Evolutionary conservation across 306 rosid species (phyloP), one percentile per base, ranked within the genome.

Genomic region (Canavalia gladiata): DNA sequence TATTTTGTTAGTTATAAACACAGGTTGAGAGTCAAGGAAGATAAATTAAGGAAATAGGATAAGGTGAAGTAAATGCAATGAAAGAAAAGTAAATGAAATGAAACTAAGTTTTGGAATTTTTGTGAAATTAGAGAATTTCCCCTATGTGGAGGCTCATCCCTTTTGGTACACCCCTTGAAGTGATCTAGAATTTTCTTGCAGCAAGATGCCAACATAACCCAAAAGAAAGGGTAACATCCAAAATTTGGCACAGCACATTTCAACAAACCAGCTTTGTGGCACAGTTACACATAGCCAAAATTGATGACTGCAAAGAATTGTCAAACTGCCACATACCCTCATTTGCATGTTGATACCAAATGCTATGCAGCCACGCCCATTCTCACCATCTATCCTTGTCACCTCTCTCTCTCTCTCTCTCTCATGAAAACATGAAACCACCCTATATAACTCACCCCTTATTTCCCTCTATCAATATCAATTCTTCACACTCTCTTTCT

Each of bases 321-420:
- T 75, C 47, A 67, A 69, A 83, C 41, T 68, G 97, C 92, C 99
- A 92, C 97, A 68, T 93, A 88, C 86, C 89, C 89, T 18, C 28
- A 39, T 75, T 88, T 91, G 97, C 97, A 94, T 94, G 98, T 72
- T 81, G 56, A 85, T 78, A 86, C 87, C 97, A 78, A 92, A 91
- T 88, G 62, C 77, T 81, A 70, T 67, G 82, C 75, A 34, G 97
- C 94, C 95, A 90, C 95, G 94, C 75, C 76, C 60, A 70, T 70
- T 41, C 75, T 49, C 12, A 30, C 1, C 18, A 45, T 9, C 56
- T n/a, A 67, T 66, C 37, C n/a, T 9, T 25, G 7, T 60, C 60
- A 69, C 7, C 28, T 51, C 55, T 49, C 54, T 8, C 8, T 66
- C 58, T 56, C 78, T 18, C 9, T 50, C 45, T 50, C 74, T 25